A percentile compares a stretch with the other conserved stretches of the same genome.
Conservation (phyloP, 148 eudicot genomes). For the Chenopodium suecicum region DNA sequence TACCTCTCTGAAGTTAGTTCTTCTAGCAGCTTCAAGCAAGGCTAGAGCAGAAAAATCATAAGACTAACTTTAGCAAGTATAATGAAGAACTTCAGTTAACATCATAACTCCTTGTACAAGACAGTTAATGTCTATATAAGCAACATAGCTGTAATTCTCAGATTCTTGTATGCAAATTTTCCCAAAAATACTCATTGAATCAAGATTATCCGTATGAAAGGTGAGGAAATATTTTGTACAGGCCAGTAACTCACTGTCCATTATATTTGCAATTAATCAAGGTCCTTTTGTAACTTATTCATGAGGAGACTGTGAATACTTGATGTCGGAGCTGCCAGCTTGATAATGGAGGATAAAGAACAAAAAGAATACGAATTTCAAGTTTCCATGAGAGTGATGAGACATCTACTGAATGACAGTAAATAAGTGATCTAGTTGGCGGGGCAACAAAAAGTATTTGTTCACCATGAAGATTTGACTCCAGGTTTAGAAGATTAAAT, state of each 20-base stretch:
- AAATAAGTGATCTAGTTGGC: not conserved
- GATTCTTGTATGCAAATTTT: not conserved
- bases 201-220: not conserved
- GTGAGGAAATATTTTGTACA: not conserved
- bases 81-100: not conserved
- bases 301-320: not conserved
- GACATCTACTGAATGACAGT: not conserved
- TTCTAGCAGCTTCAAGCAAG: slow-evolving; percentile 83
- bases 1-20: slow-evolving; percentile 70
- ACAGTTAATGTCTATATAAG: not conserved
- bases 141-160: not conserved
- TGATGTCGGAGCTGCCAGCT: not conserved
- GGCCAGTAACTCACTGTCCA: not conserved
- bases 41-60: slow-evolving; percentile 48
- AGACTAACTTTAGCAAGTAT: slow-evolving; percentile 16
- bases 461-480: not conserved
- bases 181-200: not conserved
- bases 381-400: not conserved
- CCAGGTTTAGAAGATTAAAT: not conserved
- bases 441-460: not conserved
- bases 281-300: not conserved
- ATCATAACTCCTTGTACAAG: slow-evolving; percentile 2
- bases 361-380: not conserved
- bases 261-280: not conserved
- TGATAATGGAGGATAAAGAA: not conserved